Base-by-base conservation (phyloP, 2,329 filamentous ascomycete genomes). In the Sporothrix luriei region DNA sequence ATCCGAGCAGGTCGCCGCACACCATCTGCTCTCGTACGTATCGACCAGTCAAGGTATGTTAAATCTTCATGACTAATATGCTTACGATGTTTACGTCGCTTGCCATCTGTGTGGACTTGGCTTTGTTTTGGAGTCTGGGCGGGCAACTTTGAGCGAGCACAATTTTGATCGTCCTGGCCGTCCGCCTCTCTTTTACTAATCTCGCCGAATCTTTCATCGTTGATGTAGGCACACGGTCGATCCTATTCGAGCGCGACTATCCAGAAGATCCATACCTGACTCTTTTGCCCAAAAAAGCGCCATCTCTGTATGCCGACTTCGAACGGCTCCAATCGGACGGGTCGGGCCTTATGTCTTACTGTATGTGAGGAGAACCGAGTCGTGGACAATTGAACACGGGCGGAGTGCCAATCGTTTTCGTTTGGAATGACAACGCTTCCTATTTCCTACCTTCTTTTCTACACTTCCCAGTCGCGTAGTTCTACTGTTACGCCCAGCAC, bases 311-410 rank as follows among this genome's bases (percentile, higher is more conserved):
- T 16, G 57, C 57, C 2, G 57, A 70, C 3, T 26, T 70, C 5
- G 66, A 68, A 16, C 33, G 55, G 70, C 51, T 69, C 11, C 43
- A 61, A 19, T 9, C 46, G 5, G 66, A 57, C 43, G 48, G 38
- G 24, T 33, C 61, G 1, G 55, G 62, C 46, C 52, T 66, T 46
- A 62, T 72, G n/a, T 67, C 71, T 13, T 70, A 70, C 21, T 72
- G 71, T 69, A 26, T 55, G 71, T 61, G 9, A 16, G 2, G 13
- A n/a, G 7, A n/a, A 9, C 3, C 9, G 19, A 10, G 19, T 59
- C 7, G 13, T 6, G 7, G 51, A 54, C 24, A 29, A 14, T 52
- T 24, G 7, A 2, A 52, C 7, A 13, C 16, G 51, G 24, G 14
- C 43, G 43, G 29, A 10, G 7, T 19, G 21, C 54, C 16, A 4